phyloP scores from a whole-genome alignment of 345 rosid species.

The Lepidium africanum region DNA sequence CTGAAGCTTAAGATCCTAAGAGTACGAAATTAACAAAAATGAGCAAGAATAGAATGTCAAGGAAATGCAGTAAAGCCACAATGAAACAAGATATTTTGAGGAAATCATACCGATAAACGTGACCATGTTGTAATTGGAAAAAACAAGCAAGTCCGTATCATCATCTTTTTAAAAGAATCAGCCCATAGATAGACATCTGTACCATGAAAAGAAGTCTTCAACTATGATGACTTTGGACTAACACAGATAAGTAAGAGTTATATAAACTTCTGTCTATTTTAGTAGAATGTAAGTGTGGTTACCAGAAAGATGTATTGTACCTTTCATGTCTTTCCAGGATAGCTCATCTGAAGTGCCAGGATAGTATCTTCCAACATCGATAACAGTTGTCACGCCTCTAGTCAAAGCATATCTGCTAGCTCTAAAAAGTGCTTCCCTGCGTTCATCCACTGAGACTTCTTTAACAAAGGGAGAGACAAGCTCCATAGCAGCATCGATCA shows the following conservation, averaged over 20 bases:
- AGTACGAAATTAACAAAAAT: not conserved
- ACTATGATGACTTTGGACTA: not conserved
- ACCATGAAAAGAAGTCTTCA: constrained; percentile 1
- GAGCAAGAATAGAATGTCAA: not conserved
- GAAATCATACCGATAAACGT: constrained; percentile 51
- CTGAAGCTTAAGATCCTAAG: constrained; percentile 47
- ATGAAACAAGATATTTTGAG: not conserved
- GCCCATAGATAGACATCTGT: constrained; percentile 90
- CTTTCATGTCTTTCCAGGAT: constrained; percentile 89
- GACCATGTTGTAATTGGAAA: constrained; percentile 76
- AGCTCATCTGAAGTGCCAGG: constrained; percentile 58
- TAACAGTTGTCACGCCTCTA: constrained; percentile 79
- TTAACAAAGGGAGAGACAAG: constrained; percentile 51
- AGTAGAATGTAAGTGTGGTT: not conserved
- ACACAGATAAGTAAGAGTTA: not conserved
- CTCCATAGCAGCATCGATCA: constrained; percentile 85
- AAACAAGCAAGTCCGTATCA: constrained; percentile 75
- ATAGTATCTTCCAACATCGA: constrained; percentile 79
- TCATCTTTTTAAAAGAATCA: constrained; percentile 65
- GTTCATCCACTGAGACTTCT: constrained; percentile 60
- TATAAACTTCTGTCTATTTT: not conserved
- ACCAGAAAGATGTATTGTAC: constrained; percentile 22
- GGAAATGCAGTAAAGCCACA: not conserved
- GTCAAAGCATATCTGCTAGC: constrained; percentile 69
- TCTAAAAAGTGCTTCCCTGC: constrained; percentile 72